Base-by-base conservation (phyloP, 1,139 yeast species). In the Kurtzmaniella natalensis region DNA sequence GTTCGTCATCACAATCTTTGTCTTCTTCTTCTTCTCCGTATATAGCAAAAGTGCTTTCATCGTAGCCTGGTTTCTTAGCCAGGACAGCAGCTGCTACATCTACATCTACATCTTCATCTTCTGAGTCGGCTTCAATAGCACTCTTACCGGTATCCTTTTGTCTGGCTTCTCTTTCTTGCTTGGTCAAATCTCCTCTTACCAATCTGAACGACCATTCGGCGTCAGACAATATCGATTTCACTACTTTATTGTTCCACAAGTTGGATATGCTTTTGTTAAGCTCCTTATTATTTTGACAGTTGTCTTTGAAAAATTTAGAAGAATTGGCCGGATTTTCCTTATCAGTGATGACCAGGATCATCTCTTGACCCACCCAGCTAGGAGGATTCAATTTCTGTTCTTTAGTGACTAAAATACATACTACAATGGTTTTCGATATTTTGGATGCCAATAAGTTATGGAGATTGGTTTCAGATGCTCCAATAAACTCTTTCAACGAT, bases 141-240 rank as follows among this genome's bases (percentile, higher is more conserved):
- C 25, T 45, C 48, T 36, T 48, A 3, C 64, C 64, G 10, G 57
- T 50, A 13, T 48, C 46, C 25, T 45, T 49, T 40, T 51, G 53
- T 36, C 65, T 50, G 4, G 50, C 50, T 14, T 54, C 61, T 37
- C 61, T 64, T 34, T 69, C 76, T 27, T 59, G 62, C 37, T 62
- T 67, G 30, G 71, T 68, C 33, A 77, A 70, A 37, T 76, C 64
- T 7, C 87, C 88, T 43, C 81, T 58, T 3, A 82, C 75, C 35
- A 75, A 55, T 45, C 69, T 74, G 52, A 84, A 72, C 31, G 81
- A 72, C 60, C 72, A 64, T 34, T 78, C 83, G 31, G 78, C 66
- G 15, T 69, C 72, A 6, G 58, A 62, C 18, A 77, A 47, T 1
- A 69, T 49, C 11, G 59, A 59, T 45, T 75, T 77, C 11, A 79